These are phyloP conservation scores for Aspergillus sp. DNA, from an alignment of 2,329 filamentous ascomycete species.

Conservation along the genomic window DNA sequence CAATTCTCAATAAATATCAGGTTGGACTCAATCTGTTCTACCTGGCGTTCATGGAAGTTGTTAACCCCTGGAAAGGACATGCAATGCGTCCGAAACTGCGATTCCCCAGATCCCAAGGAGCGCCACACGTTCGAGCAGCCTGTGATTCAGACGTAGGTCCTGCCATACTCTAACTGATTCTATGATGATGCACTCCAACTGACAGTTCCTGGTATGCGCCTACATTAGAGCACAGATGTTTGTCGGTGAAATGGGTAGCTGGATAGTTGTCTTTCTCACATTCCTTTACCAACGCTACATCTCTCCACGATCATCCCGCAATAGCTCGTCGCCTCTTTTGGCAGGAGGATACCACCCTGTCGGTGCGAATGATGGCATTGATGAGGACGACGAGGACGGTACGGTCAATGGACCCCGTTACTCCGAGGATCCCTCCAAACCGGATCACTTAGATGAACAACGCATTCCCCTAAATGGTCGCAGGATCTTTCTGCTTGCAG, in stretches of 20 bases:
- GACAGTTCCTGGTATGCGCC: not conserved
- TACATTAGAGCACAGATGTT: slow-evolving; percentile 78
- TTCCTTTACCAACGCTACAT: slow-evolving; percentile 63
- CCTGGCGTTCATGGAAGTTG: not conserved
- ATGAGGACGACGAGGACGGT: slow-evolving; percentile 47
- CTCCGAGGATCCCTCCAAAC: slow-evolving; percentile 53
- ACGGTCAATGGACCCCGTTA: slow-evolving; percentile 43
- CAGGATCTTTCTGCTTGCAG: slow-evolving; percentile 71
- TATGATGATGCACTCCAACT: not conserved
- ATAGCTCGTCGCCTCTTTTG: slow-evolving; percentile 42
- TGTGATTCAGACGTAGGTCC: slow-evolving; percentile 76
- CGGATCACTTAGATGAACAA: slow-evolving; percentile 55
- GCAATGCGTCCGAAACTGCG: slow-evolving; percentile 92
- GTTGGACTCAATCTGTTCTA: slow-evolving; percentile 47
- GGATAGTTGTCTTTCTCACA: slow-evolving; percentile 78
- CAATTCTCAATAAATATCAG: slow-evolving; percentile 94
- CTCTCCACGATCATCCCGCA: slow-evolving; percentile 33
- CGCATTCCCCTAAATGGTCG: slow-evolving; percentile 65
- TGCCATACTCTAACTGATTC: not conserved
- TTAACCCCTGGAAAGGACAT: slow-evolving; percentile 64
- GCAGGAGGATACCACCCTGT: slow-evolving; percentile 67
- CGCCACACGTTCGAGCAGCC: slow-evolving; percentile 85
- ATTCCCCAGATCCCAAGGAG: slow-evolving; percentile 64
- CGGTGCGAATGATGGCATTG: slow-evolving; percentile 48
- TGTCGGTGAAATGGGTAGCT: slow-evolving; percentile 91